A percentile compares a stretch with the other conserved stretches of the same genome.
These are phyloP conservation scores for Acacia concinna DNA, from an alignment of 331 rosid genomes.

Conservation along the genomic window DNA sequence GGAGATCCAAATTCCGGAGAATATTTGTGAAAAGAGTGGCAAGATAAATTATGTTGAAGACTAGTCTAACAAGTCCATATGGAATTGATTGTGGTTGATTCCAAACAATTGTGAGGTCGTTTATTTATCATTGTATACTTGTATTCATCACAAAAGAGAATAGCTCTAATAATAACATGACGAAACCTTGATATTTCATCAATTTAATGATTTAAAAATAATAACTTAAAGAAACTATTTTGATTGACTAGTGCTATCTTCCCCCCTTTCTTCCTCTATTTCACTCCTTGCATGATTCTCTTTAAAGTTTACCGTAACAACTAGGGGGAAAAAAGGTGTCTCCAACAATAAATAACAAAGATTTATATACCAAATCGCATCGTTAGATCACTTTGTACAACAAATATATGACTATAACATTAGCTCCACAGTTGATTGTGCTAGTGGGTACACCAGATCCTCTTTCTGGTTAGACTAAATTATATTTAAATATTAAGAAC, in stretches of 20 bases:
- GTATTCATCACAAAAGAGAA: background rate
- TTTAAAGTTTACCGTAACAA: background rate
- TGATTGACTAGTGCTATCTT: background rate
- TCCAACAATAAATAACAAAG: background rate
- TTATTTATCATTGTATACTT: background rate
- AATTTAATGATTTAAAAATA: background rate
- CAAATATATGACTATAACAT: slow-evolving; percentile 30
- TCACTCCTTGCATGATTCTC: background rate
- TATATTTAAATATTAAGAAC: background rate
- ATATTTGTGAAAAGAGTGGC: background rate
- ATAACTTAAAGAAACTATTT: background rate
- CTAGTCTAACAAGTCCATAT: background rate
- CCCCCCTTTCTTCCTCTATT: background rate
- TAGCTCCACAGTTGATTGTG: slow-evolving; percentile 12
- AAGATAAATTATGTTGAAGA: background rate
- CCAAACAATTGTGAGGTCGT: background rate
- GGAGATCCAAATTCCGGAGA: background rate
- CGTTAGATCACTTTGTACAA: background rate
- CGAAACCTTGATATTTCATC: background rate
- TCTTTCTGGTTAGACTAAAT: slow-evolving; percentile 44
- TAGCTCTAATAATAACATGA: background rate
- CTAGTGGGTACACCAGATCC: slow-evolving; percentile 63
- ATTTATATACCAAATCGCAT: background rate
- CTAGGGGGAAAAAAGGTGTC: background rate
- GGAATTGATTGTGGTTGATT: background rate